Base-by-base conservation (phyloP, 371 early-diverging fungal species). In the Rhizopus sp. region DNA sequence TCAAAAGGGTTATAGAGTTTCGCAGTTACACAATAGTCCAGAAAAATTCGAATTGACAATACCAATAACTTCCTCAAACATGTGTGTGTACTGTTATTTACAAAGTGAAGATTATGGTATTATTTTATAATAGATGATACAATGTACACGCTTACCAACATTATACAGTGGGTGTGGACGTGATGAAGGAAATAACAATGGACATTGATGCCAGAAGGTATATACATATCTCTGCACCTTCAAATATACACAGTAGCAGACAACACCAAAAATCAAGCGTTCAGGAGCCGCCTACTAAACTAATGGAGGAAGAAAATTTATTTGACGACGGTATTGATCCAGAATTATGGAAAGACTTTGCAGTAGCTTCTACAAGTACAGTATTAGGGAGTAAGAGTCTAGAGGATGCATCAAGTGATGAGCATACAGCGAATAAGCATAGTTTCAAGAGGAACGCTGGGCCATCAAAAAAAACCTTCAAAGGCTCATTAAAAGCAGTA, bases 91-190 rank as follows among this genome's bases (percentile, higher is more conserved):
- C 23, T 69, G 64, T 41, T 53, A 69, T 45, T 38, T 77, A 4
- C 64, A 73, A 34, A 70, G 70, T 33, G 80, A 77, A 55, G 70
- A 75, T 17, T 77, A 69, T 59, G 61, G 80, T 73, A 70, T 45
- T 47, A 15, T 23, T 39, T 8, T 16, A 10, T 9, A 10, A 7
- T 38, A 23, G 9, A 15, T 39, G 31, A 32, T 4, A 54, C 17
- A 40, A 17, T 39, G 15, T 4, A 46, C 37, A 13, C 4, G 33
- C 9, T n/a, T 55, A n/a, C 13, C 41, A 37, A n/a, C 33, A 39
- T 38, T 10, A 29, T 48, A 3, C 30, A 78, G 78, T 78, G 23
- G 78, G 78, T 0, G 15, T 63, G 8, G 71, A 75, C 53, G 29
- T 68, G 0, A 41, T 60, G 7, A 42, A 68, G 39, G 52, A 49